Evolutionary conservation across 495 filamentous ascomycete species (phyloP), one percentile per base, ranked within the genome.

Genomic region (Hypoxylon fuscum): DNA sequence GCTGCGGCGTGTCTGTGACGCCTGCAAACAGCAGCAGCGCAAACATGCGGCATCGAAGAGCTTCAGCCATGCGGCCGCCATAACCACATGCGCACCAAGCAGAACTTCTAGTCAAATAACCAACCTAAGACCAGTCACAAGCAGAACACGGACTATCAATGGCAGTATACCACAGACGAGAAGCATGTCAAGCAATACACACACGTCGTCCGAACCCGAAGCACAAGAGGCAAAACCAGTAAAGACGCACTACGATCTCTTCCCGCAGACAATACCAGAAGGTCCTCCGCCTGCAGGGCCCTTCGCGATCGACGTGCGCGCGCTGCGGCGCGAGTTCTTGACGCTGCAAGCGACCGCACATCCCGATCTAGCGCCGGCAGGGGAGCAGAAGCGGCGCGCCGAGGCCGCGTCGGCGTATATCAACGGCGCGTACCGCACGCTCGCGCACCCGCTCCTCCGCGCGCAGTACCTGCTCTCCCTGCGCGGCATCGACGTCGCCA

Each of bases 381-480:
- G 32, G 29, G 67, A 52, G 56, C 59, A 61, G 42, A 90, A 88
- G 77, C 72, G 77, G 41, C 82, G 79, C 20, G 92, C 89, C 18
- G 89, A 93, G 74, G 87, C 82, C 0, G 79, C 87, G 4, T 93
- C 89, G 2, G 85, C 91, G 7, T 81, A 83, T 15, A 90, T 98
- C 73, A 96, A 97, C 78, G 84, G 90, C 44, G 95, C 95, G 0
- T 97, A 96, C 81, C 87, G 84, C 59, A 96, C 92, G 6, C 84
- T 98, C 1, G 75, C 82, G 17, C 80, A 86, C 54, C 92, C 95
- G 25, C 80, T 98, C 1, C 75, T 80, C 22, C 83, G 95, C 7
- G 91, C 93, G 42, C 92, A 96, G 68, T 96, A 98, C 70, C 77
- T 98, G 4, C 81, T 97, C 0, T 71, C 78, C 45, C 77, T 87